These are phyloP conservation scores for Trametes sanguinea DNA, from an alignment of 768 basidiomycete species.

Conservation along the genomic window DNA sequence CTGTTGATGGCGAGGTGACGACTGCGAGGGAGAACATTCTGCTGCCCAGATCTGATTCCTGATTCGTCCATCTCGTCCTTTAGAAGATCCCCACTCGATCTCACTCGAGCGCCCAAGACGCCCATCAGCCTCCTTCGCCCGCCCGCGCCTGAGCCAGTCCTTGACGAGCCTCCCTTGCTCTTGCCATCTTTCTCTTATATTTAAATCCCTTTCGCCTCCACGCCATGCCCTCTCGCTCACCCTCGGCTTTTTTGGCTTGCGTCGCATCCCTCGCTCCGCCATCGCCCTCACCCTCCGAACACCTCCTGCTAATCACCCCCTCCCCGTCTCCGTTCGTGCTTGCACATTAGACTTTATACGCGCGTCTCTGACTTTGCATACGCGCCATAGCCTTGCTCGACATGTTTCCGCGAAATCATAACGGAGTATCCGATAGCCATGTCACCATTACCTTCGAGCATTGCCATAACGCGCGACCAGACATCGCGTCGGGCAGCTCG, in stretches of 20 bases:
- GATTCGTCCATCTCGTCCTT: constrained; percentile 1
- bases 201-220: not conserved
- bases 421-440: not conserved
- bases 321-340: not conserved
- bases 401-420: not conserved
- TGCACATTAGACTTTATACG: not conserved
- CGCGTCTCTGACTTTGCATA: not conserved
- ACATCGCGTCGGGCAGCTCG: constrained; percentile 4
- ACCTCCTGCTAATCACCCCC: not conserved
- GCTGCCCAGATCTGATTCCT: constrained; percentile 8
- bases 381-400: not conserved
- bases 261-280: not conserved
- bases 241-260: not conserved
- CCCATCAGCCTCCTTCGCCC: not conserved
- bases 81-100: constrained; percentile 11
- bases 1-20: constrained; percentile 10
- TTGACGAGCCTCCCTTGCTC: not conserved
- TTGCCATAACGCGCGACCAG: not conserved
- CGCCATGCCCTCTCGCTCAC: constrained; percentile 6
- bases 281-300: not conserved
- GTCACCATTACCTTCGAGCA: constrained; percentile 23
- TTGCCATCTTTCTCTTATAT: not conserved
- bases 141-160: constrained; percentile 1
- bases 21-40: constrained; percentile 8
- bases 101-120: not conserved